phyloP scores from a whole-genome alignment of 257 asterid genomes.

The Solanum rostratum region DNA sequence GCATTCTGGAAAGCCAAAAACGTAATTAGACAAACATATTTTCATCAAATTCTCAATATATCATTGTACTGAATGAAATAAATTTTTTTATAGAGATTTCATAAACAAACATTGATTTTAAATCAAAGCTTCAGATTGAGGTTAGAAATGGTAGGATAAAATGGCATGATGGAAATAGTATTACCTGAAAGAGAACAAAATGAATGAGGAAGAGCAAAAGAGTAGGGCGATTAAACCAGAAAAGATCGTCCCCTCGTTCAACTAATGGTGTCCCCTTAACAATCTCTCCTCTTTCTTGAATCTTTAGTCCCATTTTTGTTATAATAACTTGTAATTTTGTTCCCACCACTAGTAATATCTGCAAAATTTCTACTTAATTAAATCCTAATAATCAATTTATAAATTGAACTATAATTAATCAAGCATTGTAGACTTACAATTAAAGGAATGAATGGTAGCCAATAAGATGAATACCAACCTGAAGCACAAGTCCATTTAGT shows the following conservation, averaged over 20 bases:
- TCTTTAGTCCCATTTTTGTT: not conserved
- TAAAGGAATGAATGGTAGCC: conserved; percentile 5
- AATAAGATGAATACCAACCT: not conserved
- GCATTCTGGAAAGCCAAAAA: not conserved
- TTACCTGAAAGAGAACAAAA: conserved; percentile 3
- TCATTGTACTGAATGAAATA: not conserved
- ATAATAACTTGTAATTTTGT: not conserved
- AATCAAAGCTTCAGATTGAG: not conserved
- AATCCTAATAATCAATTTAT: not conserved
- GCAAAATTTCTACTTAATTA: not conserved
- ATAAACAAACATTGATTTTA: not conserved
- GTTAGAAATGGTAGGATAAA: too few species aligned
- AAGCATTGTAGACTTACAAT: not conserved
- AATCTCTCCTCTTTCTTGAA: conserved; percentile 4
- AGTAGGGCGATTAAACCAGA: conserved; percentile 1
- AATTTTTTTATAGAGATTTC: too few species aligned
- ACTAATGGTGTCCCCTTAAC: conserved; percentile 3
- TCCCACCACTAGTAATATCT: not conserved
- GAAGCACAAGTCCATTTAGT: not conserved
- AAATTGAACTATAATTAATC: not conserved
- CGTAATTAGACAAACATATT: not conserved
- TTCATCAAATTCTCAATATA: not conserved
- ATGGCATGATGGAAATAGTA: too few species aligned
- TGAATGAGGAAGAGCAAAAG: not conserved
- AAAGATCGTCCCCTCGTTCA: conserved; percentile 4